phyloP scores from a whole-genome alignment of 1,139 yeast species.

The Nakaseomyces kungkrabaensis region DNA sequence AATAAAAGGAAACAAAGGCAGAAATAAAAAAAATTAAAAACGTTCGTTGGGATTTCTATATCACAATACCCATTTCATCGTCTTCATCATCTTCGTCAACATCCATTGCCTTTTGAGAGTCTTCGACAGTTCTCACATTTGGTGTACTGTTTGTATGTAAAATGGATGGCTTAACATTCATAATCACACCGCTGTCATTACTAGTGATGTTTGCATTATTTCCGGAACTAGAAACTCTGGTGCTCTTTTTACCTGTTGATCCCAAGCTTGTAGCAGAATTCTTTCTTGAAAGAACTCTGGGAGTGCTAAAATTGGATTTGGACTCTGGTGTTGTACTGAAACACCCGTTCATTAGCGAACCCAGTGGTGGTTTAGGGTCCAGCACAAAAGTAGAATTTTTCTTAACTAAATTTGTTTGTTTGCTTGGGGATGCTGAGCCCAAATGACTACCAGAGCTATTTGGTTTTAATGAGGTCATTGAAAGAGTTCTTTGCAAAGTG shows the following conservation, averaged over 20 bases:
- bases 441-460: background rate
- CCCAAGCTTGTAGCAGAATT: slow-evolving; percentile 13
- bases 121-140: background rate
- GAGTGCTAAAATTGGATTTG: slow-evolving; percentile 20
- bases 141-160: background rate
- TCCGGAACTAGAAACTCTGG: background rate
- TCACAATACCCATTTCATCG: slow-evolving; percentile 10
- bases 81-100: slow-evolving; percentile 11
- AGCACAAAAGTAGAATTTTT: slow-evolving; percentile 25
- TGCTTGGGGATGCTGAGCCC: slow-evolving; percentile 1
- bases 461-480: slow-evolving; percentile 22
- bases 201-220: background rate
- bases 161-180: slow-evolving; percentile 2
- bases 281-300: slow-evolving; percentile 20
- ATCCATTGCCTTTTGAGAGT: background rate
- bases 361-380: slow-evolving; percentile 26
- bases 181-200: background rate
- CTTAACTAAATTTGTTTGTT: slow-evolving; percentile 6
- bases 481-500: slow-evolving; percentile 22
- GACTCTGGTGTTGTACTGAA: slow-evolving; percentile 27
- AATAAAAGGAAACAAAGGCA: background rate
- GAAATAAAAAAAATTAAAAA: background rate
- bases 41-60: background rate
- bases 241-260: background rate
- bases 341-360: slow-evolving; percentile 27